These are phyloP conservation scores for Fusarium neocosmosporiellum DNA, from an alignment of 2,329 filamentous ascomycete genomes.

Conservation along the genomic window DNA sequence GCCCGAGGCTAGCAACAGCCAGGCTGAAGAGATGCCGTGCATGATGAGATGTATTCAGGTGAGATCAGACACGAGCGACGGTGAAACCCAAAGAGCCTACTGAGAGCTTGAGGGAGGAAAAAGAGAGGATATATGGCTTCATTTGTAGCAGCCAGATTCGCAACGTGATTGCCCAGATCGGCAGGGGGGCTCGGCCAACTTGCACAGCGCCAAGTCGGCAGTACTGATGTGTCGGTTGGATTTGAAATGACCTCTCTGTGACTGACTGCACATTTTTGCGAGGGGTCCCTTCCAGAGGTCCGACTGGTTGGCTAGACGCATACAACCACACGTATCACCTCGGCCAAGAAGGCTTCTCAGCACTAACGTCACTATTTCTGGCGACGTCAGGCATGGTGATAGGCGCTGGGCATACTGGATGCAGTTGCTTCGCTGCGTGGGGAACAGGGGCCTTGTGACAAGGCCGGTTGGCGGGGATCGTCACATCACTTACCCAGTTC, in stretches of 20 bases:
- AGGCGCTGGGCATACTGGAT: conserved; percentile 25
- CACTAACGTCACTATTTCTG: conserved; percentile 9
- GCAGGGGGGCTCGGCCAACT: conserved; percentile 16
- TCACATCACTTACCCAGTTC: conserved; percentile 1
- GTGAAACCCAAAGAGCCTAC: background rate
- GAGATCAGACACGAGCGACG: background rate
- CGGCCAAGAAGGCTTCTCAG: conserved; percentile 6
- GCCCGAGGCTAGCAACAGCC: conserved; percentile 34
- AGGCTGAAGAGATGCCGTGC: conserved; percentile 21
- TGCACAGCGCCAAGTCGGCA: conserved; percentile 20
- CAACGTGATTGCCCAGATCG: conserved; percentile 14
- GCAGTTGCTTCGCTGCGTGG: conserved; percentile 26
- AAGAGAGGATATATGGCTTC: conserved; percentile 18
- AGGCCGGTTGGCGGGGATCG: conserved; percentile 9
- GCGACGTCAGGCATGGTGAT: conserved; percentile 26
- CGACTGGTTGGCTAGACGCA: background rate
- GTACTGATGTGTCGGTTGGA: conserved; percentile 22
- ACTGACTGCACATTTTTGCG: background rate
- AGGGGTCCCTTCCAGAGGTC: background rate
- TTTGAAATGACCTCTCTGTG: conserved; percentile 22
- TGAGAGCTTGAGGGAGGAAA: background rate
- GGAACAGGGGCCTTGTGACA: background rate
- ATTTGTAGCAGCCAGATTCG: conserved; percentile 22
- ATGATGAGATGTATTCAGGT: conserved; percentile 6
- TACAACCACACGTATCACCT: conserved; percentile 3